Evolutionary conservation across 768 basidiomycete species (phyloP).

Genomic region (Pleurotus sapidus): DNA sequence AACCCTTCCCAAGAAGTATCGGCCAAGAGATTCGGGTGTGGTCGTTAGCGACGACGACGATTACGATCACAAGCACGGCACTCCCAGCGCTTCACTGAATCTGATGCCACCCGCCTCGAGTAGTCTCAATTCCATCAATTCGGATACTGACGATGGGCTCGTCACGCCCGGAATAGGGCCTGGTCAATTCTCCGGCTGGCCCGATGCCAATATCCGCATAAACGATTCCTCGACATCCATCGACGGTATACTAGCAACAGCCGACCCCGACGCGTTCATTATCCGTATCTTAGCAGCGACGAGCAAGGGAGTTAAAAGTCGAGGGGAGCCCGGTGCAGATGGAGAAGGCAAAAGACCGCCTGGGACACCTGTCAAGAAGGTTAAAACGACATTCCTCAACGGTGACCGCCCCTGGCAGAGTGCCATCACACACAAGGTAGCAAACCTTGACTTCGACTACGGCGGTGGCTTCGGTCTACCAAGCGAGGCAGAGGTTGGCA

Average conservation of each 20-base stretch:
- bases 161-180: slow-evolving; percentile 66
- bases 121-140: slow-evolving; percentile 55
- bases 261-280: slow-evolving; percentile 64
- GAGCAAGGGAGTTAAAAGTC: slow-evolving; percentile 38
- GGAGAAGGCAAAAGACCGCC: slow-evolving; percentile 58
- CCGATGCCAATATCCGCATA: slow-evolving; percentile 38
- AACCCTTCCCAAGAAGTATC: slow-evolving; percentile 63
- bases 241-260: slow-evolving; percentile 24
- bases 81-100: slow-evolving; percentile 22
- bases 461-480: slow-evolving; percentile 39
- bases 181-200: slow-evolving; percentile 60
- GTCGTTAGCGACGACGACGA: slow-evolving; percentile 56
- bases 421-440: slow-evolving; percentile 69
- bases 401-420: slow-evolving; percentile 78
- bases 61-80: not conserved
- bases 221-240: slow-evolving; percentile 31
- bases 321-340: slow-evolving; percentile 13
- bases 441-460: slow-evolving; percentile 25
- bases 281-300: slow-evolving; percentile 62
- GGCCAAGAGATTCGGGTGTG: slow-evolving; percentile 66
- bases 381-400: slow-evolving; percentile 55
- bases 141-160: slow-evolving; percentile 59
- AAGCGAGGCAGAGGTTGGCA: slow-evolving; percentile 18
- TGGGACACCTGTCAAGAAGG: slow-evolving; percentile 80
- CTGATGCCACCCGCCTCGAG: slow-evolving; percentile 58